These are phyloP conservation scores for Diutina siamensis DNA, from an alignment of 1,139 yeast species.

Conservation along the genomic window DNA sequence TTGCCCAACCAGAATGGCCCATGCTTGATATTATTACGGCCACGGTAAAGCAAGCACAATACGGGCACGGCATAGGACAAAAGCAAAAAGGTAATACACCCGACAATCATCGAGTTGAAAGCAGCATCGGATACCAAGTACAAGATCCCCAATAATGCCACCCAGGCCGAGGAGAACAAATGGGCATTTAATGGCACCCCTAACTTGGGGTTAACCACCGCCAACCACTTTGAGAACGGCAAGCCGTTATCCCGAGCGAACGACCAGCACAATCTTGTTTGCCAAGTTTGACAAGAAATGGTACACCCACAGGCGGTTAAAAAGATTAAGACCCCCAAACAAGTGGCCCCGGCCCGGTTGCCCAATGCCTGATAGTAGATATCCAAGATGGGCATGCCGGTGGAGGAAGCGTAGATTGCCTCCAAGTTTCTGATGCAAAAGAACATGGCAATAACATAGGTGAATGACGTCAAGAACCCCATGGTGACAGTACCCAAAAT, in stretches of 20 bases:
- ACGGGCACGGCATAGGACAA: slow-evolving; percentile 40
- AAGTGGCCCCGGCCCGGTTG: slow-evolving; percentile 45
- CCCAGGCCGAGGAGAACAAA: slow-evolving; percentile 35
- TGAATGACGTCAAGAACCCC: slow-evolving; percentile 51
- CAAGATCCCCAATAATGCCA: slow-evolving; percentile 37
- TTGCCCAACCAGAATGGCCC: slow-evolving; percentile 69
- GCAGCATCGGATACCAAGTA: slow-evolving; percentile 46
- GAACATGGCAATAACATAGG: slow-evolving; percentile 51
- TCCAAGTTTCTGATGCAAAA: slow-evolving; percentile 44
- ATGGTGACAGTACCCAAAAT: slow-evolving; percentile 55
- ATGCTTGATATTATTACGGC: slow-evolving; percentile 47
- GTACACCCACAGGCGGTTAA: slow-evolving; percentile 61
- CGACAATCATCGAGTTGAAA: slow-evolving; percentile 44
- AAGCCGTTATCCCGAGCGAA: slow-evolving; percentile 46
- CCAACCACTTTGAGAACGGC: slow-evolving; percentile 37
- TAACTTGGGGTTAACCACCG: slow-evolving; percentile 30
- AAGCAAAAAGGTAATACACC: slow-evolving; percentile 41
- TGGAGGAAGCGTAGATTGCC: slow-evolving; percentile 30
- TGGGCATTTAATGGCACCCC: slow-evolving; percentile 46
- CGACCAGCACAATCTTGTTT: slow-evolving; percentile 67
- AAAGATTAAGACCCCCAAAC: slow-evolving; percentile 45
- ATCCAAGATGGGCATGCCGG: slow-evolving; percentile 55
- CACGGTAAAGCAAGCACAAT: slow-evolving; percentile 41
- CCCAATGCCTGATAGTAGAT: slow-evolving; percentile 48
- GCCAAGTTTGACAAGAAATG: slow-evolving; percentile 67